A percentile compares a stretch with the other conserved stretches of the same genome.
phyloP scores from a whole-genome alignment of 148 eudicot genomes.

The Cornus suecica region DNA sequence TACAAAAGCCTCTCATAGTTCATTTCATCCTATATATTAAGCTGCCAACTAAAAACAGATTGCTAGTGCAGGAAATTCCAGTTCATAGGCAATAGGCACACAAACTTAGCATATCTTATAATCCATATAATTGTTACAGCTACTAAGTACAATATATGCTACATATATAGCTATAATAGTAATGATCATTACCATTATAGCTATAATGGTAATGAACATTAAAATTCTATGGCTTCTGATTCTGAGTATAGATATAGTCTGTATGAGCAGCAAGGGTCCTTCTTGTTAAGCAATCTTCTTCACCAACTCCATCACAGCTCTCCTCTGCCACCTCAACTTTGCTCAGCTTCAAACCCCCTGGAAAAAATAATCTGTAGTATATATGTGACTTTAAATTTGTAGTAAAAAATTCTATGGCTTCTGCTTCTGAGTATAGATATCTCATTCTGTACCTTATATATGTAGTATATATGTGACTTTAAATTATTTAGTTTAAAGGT shows the following conservation, averaged over 20 bases:
- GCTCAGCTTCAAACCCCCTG: conserved; percentile 19
- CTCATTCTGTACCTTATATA: too few relatives aligned
- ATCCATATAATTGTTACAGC: neutral
- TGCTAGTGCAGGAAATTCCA: neutral
- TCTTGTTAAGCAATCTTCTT: conserved; percentile 52
- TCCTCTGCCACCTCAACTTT: conserved; percentile 24
- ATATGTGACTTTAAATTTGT: too few relatives aligned
- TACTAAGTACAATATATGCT: neutral
- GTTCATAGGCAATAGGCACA: too few relatives aligned
- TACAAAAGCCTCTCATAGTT: neutral
- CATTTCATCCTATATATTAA: too few relatives aligned
- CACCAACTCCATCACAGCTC: conserved; percentile 35
- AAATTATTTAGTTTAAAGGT: too few relatives aligned
- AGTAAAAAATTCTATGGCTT: too few relatives aligned
- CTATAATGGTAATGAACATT: neutral
- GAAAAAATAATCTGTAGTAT: neutral
- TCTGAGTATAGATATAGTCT: conserved; percentile 54
- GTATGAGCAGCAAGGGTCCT: conserved; percentile 46
- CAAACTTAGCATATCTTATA: neutral
- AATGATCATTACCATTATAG: too few relatives aligned
- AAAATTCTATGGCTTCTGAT: conserved; percentile 34
- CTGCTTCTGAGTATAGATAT: too few relatives aligned
- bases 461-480: too few relatives aligned
- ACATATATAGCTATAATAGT: too few relatives aligned
- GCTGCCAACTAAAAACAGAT: neutral